phyloP scores from a whole-genome alignment of 2,329 filamentous ascomycete species.

The Monosporascus sp. region DNA sequence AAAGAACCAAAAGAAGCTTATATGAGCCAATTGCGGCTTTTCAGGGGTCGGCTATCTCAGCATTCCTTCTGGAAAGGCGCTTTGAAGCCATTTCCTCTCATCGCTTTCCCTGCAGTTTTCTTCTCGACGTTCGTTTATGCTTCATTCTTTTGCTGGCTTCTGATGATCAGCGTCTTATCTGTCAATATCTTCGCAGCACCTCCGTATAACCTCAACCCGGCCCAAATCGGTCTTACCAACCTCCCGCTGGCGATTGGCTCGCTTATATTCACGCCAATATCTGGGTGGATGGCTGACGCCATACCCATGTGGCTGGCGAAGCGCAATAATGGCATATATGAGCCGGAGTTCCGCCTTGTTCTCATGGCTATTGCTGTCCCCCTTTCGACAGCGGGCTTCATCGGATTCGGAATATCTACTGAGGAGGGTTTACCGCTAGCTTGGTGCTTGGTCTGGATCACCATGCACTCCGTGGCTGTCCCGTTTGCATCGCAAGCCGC shows the following conservation, averaged over 20 bases:
- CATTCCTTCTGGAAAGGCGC: slow-evolving; percentile 22
- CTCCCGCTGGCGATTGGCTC: slow-evolving; percentile 15
- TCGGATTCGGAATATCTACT: slow-evolving; percentile 15
- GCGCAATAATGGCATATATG: slow-evolving; percentile 17
- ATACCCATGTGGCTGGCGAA: slow-evolving; percentile 19
- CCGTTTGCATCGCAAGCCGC: slow-evolving; percentile 18
- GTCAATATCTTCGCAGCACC: slow-evolving; percentile 17
- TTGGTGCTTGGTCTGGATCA: slow-evolving; percentile 20
- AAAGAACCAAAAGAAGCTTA: slow-evolving; percentile 15
- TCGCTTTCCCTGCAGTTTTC: slow-evolving; percentile 21
- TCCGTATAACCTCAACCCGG: slow-evolving; percentile 17
- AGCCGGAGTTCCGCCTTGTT: slow-evolving; percentile 20
- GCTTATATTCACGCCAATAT: slow-evolving; percentile 17
- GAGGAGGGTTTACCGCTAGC: slow-evolving; percentile 8
- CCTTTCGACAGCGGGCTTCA: slow-evolving; percentile 16
- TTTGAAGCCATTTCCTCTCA: slow-evolving; percentile 22
- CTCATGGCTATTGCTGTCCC: slow-evolving; percentile 17
- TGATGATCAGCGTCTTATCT: slow-evolving; percentile 19
- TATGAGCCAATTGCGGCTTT: slow-evolving; percentile 17
- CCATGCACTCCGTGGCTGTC: slow-evolving; percentile 18
- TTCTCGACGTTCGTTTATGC: slow-evolving; percentile 22
- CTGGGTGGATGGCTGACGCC: slow-evolving; percentile 20
- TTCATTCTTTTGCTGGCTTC: slow-evolving; percentile 19
- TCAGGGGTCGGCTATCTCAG: slow-evolving; percentile 21
- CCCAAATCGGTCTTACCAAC: slow-evolving; percentile 19